A percentile compares a stretch with the other conserved stretches of the same genome.
Conservation (phyloP, 2,329 filamentous ascomycete species). For the Neofusicoccum parvum region DNA sequence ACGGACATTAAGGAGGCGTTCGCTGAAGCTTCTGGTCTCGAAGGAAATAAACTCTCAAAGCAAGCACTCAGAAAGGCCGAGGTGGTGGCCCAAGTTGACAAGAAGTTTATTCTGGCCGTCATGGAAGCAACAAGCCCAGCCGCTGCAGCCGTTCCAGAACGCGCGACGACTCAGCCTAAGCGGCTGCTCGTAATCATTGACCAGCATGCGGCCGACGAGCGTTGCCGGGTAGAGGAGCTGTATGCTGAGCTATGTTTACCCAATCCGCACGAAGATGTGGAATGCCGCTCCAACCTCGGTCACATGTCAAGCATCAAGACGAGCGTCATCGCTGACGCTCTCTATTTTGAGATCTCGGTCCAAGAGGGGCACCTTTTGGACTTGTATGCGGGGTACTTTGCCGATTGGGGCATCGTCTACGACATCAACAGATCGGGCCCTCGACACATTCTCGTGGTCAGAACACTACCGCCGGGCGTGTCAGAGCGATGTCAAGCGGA, state of each 20-base stretch:
- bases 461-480: slow-evolving; percentile 69
- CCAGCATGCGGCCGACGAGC: slow-evolving; percentile 93
- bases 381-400: slow-evolving; percentile 60
- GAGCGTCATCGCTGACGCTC: slow-evolving; percentile 48
- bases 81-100: slow-evolving; percentile 81
- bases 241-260: slow-evolving; percentile 58
- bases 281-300: slow-evolving; percentile 36
- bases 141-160: slow-evolving; percentile 22
- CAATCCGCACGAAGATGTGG: slow-evolving; percentile 8
- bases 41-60: slow-evolving; percentile 58
- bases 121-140: slow-evolving; percentile 37
- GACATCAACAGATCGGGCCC: slow-evolving; percentile 39
- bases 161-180: slow-evolving; percentile 13
- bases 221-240: slow-evolving; percentile 75
- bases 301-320: slow-evolving; percentile 34
- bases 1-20: slow-evolving; percentile 27
- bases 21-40: slow-evolving; percentile 29
- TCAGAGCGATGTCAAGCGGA: slow-evolving; percentile 74
- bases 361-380: slow-evolving; percentile 64
- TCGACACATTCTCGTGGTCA: slow-evolving; percentile 50
- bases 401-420: slow-evolving; percentile 74
- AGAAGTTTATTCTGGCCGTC: slow-evolving; percentile 81
- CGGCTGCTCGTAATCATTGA: slow-evolving; percentile 74
- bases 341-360: slow-evolving; percentile 66
- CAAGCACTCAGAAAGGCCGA: slow-evolving; percentile 60